Evolutionary conservation across 2,329 filamentous ascomycete species (phyloP), one percentile per base, ranked within the genome.

Genomic region (Diaporthe ilicicola): DNA sequence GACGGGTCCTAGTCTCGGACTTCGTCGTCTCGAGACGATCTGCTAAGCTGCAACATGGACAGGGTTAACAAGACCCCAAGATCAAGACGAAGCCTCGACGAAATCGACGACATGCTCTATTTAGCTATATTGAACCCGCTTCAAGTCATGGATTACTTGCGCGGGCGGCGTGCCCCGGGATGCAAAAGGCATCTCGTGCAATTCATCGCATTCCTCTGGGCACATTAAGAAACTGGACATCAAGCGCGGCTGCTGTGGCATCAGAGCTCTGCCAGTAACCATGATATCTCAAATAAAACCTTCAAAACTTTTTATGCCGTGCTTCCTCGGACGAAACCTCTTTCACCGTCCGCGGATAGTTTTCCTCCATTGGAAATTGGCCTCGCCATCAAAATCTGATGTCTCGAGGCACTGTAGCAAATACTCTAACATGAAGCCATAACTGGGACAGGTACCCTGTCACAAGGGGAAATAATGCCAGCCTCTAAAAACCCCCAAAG

Each of bases 401-500:
- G 34, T 68, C 29, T 22, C 22, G 34, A 68, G 66, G 66, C 53
- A 59, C 53, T 48, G 53, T 27, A 61, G 42, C 66, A 42, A 51
- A 42, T 51, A 68, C 42, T 68, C 42, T 68, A 68, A 68, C 66
- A 59, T 66, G 59, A 65, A 42, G 66, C 50, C 9, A 29, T 67
- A 55, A 72, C 70, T 72, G 67, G 54, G 64, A 37, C 34, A 22
- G 65, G 48, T 67, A 69, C 51, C 55, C 34, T 59, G 70, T 72
- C 70, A 70, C 67, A 64, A 65, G 65, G 48, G 37, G 53, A 48
- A 66, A 70, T 22, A 55, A 64, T 70, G 67, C 72, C 72, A 67
- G 67, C 66, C 61, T 73, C 72, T 73, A 73, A 44, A 68, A 39
- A 64, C 37, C 50, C 70, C 65, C 44, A 48, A 39, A 37, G 67